phyloP scores from a whole-genome alignment of 2,329 filamentous ascomycete genomes.

The Paecilomyces dactylethromorphus region DNA sequence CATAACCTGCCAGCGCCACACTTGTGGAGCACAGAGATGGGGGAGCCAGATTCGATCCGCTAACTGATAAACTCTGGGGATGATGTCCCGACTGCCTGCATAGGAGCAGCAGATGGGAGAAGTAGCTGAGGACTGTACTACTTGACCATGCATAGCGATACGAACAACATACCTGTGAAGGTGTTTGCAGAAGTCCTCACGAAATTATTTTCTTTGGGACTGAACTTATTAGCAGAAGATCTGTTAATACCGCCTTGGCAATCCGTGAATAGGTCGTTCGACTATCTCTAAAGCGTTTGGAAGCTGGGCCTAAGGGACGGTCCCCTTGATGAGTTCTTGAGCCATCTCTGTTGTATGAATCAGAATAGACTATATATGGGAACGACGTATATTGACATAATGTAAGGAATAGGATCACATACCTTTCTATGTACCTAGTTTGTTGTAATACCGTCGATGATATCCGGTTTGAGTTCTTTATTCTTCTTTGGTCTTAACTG shows the following conservation, averaged over 20 bases:
- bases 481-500: background rate
- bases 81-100: background rate
- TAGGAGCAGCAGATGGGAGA: background rate
- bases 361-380: background rate
- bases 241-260: background rate
- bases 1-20: background rate
- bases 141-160: background rate
- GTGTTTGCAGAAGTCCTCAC: background rate
- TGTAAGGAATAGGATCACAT: background rate
- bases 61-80: background rate
- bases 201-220: background rate
- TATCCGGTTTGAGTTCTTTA: background rate
- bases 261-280: background rate
- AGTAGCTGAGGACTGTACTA: background rate
- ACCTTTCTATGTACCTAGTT: background rate
- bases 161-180: background rate
- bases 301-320: background rate
- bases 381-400: background rate
- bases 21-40: background rate
- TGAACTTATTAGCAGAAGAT: background rate
- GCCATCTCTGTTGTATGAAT: background rate
- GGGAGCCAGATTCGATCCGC: background rate
- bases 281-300: background rate
- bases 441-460: conserved; percentile 21
- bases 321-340: background rate